Evolutionary conservation across 768 basidiomycete genomes (phyloP).

Genomic region (Neoboletus brunneissimus): DNA sequence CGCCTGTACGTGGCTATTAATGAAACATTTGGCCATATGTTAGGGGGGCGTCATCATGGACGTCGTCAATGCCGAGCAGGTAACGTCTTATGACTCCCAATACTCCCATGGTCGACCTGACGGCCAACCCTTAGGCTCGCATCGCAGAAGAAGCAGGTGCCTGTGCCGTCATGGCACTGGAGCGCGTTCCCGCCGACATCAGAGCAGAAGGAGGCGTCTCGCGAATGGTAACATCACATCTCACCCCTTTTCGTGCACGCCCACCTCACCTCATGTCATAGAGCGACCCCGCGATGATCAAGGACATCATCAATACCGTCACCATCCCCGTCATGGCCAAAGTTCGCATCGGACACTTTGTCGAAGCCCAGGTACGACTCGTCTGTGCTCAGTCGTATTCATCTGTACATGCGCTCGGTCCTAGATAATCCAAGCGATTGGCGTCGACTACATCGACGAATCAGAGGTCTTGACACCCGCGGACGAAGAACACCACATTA

Average conservation of each 20-base stretch:
- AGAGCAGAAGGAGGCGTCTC: conserved; percentile 90
- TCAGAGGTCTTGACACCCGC: conserved; percentile 94
- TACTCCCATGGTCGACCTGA: neutral
- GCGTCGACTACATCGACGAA: conserved; percentile 96
- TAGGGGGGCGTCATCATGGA: conserved; percentile 95
- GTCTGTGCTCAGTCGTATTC: too few relatives aligned
- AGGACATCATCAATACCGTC: conserved; percentile 90
- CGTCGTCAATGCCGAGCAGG: conserved; percentile 78
- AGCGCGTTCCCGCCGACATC: conserved; percentile 95
- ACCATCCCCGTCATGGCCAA: conserved; percentile 98
- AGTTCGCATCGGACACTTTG: conserved; percentile 95
- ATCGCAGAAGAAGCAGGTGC: conserved; percentile 98
- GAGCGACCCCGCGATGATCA: conserved; percentile 97
- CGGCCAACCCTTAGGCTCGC: conserved; percentile 57
- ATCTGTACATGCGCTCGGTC: neutral
- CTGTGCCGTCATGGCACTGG: conserved; percentile 96
- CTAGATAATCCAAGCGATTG: conserved; percentile 89
- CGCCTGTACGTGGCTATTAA: neutral
- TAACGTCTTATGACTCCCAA: conserved; percentile 6
- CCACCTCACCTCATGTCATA: conserved; percentile 21
- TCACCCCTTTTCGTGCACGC: neutral
- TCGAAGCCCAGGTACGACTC: conserved; percentile 80
- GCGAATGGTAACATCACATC: conserved; percentile 69
- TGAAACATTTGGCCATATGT: neutral
- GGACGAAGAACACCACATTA: conserved; percentile 94